These are phyloP conservation scores for Solanum medicagineum DNA, from an alignment of 257 asterid species.

Conservation along the genomic window DNA sequence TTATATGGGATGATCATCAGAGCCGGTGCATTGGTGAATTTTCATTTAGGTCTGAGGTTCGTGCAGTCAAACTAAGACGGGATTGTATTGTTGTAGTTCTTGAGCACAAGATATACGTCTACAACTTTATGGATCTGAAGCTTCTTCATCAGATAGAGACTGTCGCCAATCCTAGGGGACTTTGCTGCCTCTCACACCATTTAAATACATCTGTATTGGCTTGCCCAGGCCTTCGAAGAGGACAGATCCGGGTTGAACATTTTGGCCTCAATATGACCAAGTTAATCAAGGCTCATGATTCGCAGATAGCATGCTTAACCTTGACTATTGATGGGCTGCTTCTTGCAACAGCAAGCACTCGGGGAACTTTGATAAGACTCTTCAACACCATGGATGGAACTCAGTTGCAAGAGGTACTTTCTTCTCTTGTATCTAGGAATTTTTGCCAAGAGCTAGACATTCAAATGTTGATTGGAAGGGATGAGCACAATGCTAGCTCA, in stretches of 20 bases:
- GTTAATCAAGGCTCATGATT: slow-evolving; percentile 72
- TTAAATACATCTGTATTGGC: slow-evolving; percentile 67
- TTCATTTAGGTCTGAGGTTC: slow-evolving; percentile 86
- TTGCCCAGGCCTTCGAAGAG: slow-evolving; percentile 73
- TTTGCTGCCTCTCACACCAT: slow-evolving; percentile 85
- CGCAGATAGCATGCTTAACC: slow-evolving; percentile 70
- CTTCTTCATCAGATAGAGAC: slow-evolving; percentile 96
- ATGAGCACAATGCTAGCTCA: not conserved
- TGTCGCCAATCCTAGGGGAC: slow-evolving; percentile 66
- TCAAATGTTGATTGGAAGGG: not conserved
- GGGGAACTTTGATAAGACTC: slow-evolving; percentile 90
- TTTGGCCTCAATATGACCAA: slow-evolving; percentile 77
- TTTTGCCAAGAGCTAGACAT: not conserved
- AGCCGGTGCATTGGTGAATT: slow-evolving; percentile 89
- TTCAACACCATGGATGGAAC: slow-evolving; percentile 95
- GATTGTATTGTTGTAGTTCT: slow-evolving; percentile 78
- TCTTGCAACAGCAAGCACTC: slow-evolving; percentile 84
- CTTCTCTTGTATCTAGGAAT: not conserved
- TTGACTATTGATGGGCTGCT: slow-evolving; percentile 87
- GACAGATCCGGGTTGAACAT: slow-evolving; percentile 92
- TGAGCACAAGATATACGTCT: slow-evolving; percentile 85
- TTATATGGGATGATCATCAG: slow-evolving; percentile 96
- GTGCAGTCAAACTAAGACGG: slow-evolving; percentile 73
- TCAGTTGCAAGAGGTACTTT: slow-evolving; percentile 82
- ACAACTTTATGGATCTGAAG: slow-evolving; percentile 75